Conservation (phyloP, 2,329 filamentous ascomycete genomes). For the Exophiala spinifera region DNA sequence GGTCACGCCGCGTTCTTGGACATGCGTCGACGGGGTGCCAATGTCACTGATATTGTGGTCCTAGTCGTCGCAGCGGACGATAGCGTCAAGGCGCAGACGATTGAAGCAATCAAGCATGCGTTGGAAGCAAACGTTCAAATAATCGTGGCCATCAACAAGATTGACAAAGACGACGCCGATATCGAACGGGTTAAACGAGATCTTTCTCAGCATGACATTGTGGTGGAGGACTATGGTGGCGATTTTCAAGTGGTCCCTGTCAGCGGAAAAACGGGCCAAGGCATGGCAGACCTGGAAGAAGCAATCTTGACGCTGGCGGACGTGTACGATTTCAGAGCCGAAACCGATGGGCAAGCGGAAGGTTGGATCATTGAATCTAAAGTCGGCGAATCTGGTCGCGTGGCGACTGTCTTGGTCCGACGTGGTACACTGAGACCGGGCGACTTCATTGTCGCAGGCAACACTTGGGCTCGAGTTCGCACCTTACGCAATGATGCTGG, state of each 20-base stretch:
- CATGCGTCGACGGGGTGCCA: constrained; percentile 93
- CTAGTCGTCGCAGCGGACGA: constrained; percentile 95
- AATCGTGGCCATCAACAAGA: constrained; percentile 96
- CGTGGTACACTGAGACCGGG: constrained; percentile 79
- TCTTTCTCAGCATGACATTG: constrained; percentile 75
- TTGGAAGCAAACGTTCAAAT: constrained; percentile 83
- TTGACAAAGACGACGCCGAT: constrained; percentile 81
- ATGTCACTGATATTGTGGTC: constrained; percentile 94
- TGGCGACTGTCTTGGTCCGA: constrained; percentile 84
- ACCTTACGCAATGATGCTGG: constrained; percentile 83
- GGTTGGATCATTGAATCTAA: constrained; percentile 93
- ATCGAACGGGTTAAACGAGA: constrained; percentile 84
- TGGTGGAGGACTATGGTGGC: constrained; percentile 92
- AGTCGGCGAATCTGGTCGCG: constrained; percentile 77
- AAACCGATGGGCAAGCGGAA: constrained; percentile 72
- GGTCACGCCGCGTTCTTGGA: constrained; percentile 93
- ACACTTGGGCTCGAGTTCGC: constrained; percentile 83
- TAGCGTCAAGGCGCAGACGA: constrained; percentile 93
- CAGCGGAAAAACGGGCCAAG: constrained; percentile 87
- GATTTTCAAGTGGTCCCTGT: constrained; percentile 90
- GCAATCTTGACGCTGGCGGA: constrained; percentile 82
- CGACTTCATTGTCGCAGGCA: constrained; percentile 81
- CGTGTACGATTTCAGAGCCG: constrained; percentile 83
- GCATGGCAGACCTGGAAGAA: constrained; percentile 90
- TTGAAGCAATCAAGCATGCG: constrained; percentile 94